Evolutionary conservation across 1,284 basidiomycete species (phyloP).

Genomic region (Cutaneotrichosporon spelunceum): DNA sequence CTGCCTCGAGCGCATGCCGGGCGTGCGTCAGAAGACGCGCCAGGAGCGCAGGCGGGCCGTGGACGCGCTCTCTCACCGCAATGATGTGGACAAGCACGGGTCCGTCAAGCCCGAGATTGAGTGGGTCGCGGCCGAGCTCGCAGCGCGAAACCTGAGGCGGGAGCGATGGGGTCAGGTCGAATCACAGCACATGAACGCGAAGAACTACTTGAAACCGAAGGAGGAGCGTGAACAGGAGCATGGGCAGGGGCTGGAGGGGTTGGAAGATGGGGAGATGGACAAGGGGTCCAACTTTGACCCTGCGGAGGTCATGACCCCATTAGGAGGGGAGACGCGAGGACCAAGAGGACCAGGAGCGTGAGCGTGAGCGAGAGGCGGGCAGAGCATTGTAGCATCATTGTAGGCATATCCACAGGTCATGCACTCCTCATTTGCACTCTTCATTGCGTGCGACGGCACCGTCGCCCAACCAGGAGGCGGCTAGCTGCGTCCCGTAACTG

Average conservation of each 20-base stretch:
- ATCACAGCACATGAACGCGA: background rate
- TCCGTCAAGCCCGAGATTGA: constrained; percentile 15
- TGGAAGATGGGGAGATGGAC: background rate
- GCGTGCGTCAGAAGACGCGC: constrained; percentile 33
- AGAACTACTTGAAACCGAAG: background rate
- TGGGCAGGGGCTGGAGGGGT: background rate
- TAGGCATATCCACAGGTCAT: constrained; percentile 3
- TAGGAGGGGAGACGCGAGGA: no score
- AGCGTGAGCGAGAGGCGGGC: background rate
- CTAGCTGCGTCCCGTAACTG: no score
- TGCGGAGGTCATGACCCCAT: no score
- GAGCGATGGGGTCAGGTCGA: background rate
- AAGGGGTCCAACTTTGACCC: background rate
- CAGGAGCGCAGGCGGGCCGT: constrained; percentile 10
- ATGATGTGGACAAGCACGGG: constrained; percentile 14
- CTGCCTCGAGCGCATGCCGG: constrained; percentile 48
- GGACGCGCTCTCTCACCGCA: constrained; percentile 14
- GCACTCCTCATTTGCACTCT: background rate
- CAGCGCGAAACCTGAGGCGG: background rate
- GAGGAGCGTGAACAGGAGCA: background rate
- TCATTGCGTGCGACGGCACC: no score
- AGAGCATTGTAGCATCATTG: constrained; percentile 4
- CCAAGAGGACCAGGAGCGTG: background rate
- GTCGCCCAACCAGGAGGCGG: no score
- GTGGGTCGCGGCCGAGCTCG: constrained; percentile 9